Evolutionary conservation across 805 yeast genomes (phyloP), one percentile per base, ranked within the genome.

Genomic region (Kluyveromyces wickerhamii): DNA sequence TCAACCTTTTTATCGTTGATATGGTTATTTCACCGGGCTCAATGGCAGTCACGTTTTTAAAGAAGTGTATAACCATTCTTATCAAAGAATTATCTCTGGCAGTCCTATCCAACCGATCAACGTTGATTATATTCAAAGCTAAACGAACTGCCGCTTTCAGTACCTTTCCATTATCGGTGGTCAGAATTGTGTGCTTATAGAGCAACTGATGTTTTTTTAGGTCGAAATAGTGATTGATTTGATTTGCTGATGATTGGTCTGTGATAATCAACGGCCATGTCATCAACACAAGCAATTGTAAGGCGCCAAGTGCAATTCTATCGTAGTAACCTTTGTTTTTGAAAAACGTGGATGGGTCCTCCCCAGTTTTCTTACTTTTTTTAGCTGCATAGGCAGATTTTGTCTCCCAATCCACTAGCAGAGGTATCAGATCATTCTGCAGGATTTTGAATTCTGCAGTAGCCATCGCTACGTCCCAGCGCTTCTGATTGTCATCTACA

Each of bases 381-480:
- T 46, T 56, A 6, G 43, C 39, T 3, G 51, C 51, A 11, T 42
- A 22, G 1, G 47, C 32, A 21, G 56, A 48, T 20, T 65, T 62
- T 11, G 50, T 57, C 32, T 81, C 86, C 85, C 89, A 83, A 49
- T 75, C 78, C 16, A 80, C 67, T 28, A 92, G 54, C 16, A 92
- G 86, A 7, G 78, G 80, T 5, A 80, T 54, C 35, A 92, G 57
- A 57, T 89, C 97, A 45, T 74, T 76, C 1, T 65, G 53, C 5
- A 89, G 79, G 8, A 92, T 64, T 1, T 81, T 80, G 10, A 82
- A 75, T 35, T 83, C 89, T 4, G 86, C 82, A 42, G 94, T 79
- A 1, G 95, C 95, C 33, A 83, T 67, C 0, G 95, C 94, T 4
- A 89, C 96, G 40, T 80, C 86, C 67, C 77, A 79, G 11, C 78